Evolutionary conservation across 257 asterid genomes (phyloP).

Genomic region (Coffea eugenioides): DNA sequence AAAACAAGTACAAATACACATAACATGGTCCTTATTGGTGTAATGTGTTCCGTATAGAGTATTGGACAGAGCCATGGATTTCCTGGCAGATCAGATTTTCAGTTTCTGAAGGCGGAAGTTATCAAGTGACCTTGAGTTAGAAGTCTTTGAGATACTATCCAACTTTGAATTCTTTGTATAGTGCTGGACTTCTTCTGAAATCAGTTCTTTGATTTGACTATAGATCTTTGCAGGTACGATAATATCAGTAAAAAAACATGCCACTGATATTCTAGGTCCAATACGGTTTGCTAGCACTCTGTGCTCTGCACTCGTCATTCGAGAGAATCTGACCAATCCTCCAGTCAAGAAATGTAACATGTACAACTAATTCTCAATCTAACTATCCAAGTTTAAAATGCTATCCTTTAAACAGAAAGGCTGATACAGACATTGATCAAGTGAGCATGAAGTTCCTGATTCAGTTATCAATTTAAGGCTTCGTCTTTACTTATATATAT

Average conservation of each 20-base stretch:
- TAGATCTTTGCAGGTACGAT: conserved; percentile 26
- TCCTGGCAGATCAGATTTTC: conserved; percentile 20
- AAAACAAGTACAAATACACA: neutral
- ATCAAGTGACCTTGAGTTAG: conserved; percentile 34
- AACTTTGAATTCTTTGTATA: conserved; percentile 48
- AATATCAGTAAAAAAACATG: conserved; percentile 51
- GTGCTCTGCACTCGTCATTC: conserved; percentile 56
- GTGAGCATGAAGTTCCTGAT: no score
- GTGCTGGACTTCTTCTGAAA: conserved; percentile 33
- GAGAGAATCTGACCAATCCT: conserved; percentile 41
- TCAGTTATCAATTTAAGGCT: no score
- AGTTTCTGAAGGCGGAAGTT: conserved; percentile 50
- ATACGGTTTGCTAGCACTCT: conserved; percentile 50
- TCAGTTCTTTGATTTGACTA: conserved; percentile 54
- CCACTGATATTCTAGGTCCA: conserved; percentile 34
- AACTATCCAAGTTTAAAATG: no score
- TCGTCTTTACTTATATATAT: no score
- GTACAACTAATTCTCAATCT: no score
- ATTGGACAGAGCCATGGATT: neutral
- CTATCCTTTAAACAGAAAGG: no score
- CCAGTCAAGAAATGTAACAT: no score
- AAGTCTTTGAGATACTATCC: conserved; percentile 39
- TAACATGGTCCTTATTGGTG: neutral
- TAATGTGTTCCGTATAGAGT: neutral
- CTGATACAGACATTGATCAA: no score